Conservation (phyloP, 2,329 filamentous ascomycete species). For the Colletotrichum lini region DNA sequence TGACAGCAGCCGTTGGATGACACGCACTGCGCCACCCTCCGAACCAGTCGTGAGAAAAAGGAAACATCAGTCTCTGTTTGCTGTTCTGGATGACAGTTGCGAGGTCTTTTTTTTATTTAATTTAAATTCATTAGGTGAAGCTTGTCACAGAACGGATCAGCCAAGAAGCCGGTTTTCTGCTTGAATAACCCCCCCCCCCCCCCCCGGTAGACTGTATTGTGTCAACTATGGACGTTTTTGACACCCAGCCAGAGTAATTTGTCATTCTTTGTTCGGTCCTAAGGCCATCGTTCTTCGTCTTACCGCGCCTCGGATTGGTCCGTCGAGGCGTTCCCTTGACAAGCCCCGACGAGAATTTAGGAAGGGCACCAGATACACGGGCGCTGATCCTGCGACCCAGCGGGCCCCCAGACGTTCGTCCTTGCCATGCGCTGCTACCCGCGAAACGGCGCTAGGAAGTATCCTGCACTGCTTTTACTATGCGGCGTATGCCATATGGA, state of each 20-base stretch:
- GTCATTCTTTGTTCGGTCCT: constrained; percentile 14
- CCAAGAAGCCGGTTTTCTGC: background rate
- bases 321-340: constrained; percentile 15
- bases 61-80: constrained; percentile 38
- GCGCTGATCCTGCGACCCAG: background rate
- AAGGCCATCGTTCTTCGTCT: constrained; percentile 24
- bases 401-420: constrained; percentile 23
- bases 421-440: constrained; percentile 24
- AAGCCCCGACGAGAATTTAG: constrained; percentile 26
- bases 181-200: no score
- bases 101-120: background rate
- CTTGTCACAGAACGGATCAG: constrained; percentile 31
- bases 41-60: constrained; percentile 30
- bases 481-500: no score
- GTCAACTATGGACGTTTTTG: constrained; percentile 37
- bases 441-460: constrained; percentile 18
- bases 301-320: constrained; percentile 29
- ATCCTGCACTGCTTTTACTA: background rate
- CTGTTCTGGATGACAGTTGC: constrained; percentile 41
- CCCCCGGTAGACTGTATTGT: background rate
- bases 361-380: constrained; percentile 17
- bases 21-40: constrained; percentile 35
- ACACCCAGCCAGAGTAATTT: constrained; percentile 31
- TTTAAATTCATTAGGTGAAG: constrained; percentile 33
- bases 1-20: constrained; percentile 37